Evolutionary conservation across 169 alveolate genomes (phyloP), one percentile per base, ranked within the genome.

Genomic region (Prorocentrum cordatum): DNA sequence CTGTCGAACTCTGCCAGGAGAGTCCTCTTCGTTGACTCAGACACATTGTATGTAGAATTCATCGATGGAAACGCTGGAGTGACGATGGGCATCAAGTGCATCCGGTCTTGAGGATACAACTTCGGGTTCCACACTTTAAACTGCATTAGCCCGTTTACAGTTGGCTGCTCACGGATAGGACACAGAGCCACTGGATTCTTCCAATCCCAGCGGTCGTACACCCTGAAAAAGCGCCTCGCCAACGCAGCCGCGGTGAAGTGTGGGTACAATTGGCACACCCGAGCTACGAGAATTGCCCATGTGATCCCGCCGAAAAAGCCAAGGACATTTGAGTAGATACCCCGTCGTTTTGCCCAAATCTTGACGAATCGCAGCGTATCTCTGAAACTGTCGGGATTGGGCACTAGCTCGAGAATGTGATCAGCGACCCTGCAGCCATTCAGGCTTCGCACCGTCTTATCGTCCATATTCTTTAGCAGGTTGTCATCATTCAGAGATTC

Each of bases 291-390:
- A 47, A 98, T 96, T n/a, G 99, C 98, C 99, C 99, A 98, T 20
- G 99, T 97, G 36, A 97, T 97, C 7, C 99, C 99, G 12, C 99
- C 99, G 29, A 97, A 94, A 83, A 94, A 98, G 10, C 99, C 99
- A 86, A 98, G 92, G 36, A 97, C 99, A 90, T 98, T 98, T 71
- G 98, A 95, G 94, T 97, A 97, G n/a, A 98, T 93, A n/a, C 99
- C 99, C 85, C 99, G 93, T 83, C 95, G 92, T 92, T 97, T 96
- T 70, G 99, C 99, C 99, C 99, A 98, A 80, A 96, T 95, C 93
- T 98, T 97, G 42, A 98, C 96, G 79, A 96, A 95, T 62, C 99
- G 92, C 89, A 98, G 94, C 14, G 99, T 95, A 45, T 96, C 94
- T 90, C 98, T 93, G 93, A 97, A 96, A 92, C 95, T 93, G 22